These are phyloP conservation scores for Exophiala phaeomuriformis DNA, from an alignment of 2,329 filamentous ascomycete genomes.

Conservation along the genomic window DNA sequence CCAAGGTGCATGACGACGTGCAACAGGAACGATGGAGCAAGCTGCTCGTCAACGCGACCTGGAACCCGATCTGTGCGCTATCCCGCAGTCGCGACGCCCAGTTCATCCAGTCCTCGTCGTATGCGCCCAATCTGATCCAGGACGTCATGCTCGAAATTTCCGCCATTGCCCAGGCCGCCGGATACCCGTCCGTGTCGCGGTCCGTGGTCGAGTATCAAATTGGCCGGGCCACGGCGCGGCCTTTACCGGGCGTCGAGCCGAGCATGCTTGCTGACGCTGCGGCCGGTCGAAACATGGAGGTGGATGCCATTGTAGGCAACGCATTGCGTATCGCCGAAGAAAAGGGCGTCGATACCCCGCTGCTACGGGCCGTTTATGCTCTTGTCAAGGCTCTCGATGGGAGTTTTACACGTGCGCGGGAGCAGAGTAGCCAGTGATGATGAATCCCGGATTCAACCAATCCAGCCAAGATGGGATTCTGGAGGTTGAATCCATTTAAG, in stretches of 20 bases:
- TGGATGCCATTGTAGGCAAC: constrained; percentile 47
- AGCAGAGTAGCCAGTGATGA: not conserved
- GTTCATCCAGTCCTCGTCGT: constrained; percentile 42
- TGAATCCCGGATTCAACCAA: not conserved
- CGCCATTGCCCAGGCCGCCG: constrained; percentile 36
- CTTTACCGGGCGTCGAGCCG: constrained; percentile 39
- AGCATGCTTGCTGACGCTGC: constrained; percentile 47
- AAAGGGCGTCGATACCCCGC: constrained; percentile 36
- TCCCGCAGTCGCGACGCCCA: constrained; percentile 47
- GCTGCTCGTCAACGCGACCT: constrained; percentile 53
- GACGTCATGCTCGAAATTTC: constrained; percentile 43
- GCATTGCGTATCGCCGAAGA: constrained; percentile 37
- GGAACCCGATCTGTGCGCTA: constrained; percentile 55
- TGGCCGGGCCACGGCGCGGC: constrained; percentile 33
- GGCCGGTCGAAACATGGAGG: constrained; percentile 39
- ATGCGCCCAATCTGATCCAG: constrained; percentile 30
- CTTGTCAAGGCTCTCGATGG: constrained; percentile 35
- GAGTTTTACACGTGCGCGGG: constrained; percentile 9
- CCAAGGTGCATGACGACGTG: constrained; percentile 47
- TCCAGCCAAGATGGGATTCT: no score
- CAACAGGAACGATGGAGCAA: constrained; percentile 55
- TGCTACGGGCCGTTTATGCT: constrained; percentile 41
- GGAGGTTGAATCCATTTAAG: no score
- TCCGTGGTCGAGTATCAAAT: constrained; percentile 36
- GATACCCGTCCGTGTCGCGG: constrained; percentile 33